Evolutionary conservation across 306 rosid species (phyloP), one percentile per base, ranked within the genome.

Genomic region (Gleditsia sinensis): DNA sequence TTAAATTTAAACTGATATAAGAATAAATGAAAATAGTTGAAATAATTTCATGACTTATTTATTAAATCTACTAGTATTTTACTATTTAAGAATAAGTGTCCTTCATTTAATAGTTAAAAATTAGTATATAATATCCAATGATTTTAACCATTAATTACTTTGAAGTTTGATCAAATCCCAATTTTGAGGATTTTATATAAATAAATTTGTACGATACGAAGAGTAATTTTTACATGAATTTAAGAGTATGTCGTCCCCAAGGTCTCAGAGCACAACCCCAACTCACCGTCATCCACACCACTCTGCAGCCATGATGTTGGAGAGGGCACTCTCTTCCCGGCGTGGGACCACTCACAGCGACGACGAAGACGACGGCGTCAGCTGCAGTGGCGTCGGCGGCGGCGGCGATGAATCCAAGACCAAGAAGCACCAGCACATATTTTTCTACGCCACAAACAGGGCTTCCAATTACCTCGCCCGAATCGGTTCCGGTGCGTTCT

Each of bases 281-380:
- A 62, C 78, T 9, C 81, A 78, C 57, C 73, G 79, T 12, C 66
- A 64, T 36, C 74, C 76, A 1, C 80, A 75, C 39, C 69, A 3
- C 80, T 30, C 72, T 0, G 45, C 86, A 9, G 71, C 46, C 53
- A 76, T 76, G 23, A 81, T 86, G 86, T 82, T 88, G 46, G 96
- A 88, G 23, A 86, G 93, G 13, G 83, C 81, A 21, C 86, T 92
- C 76, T 88, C 97, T 46, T 67, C 91, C 11, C 99, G 99, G 30
- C 96, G 99, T 27, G 77, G 53, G 76, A 63, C 81, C 53, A 28
- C 82, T 5, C 86, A 80, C 74, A 51, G 51, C 37, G 89, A 81
- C 77, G 82, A 59, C 36, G 69, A 81, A 23, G 63, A 30, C 17
- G 90, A 60, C 14, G 77, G n/a, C 24, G 83, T 16, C 71, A 56